These are phyloP conservation scores for Puccinia polysora DNA, from an alignment of 1,284 basidiomycete species.

Conservation along the genomic window DNA sequence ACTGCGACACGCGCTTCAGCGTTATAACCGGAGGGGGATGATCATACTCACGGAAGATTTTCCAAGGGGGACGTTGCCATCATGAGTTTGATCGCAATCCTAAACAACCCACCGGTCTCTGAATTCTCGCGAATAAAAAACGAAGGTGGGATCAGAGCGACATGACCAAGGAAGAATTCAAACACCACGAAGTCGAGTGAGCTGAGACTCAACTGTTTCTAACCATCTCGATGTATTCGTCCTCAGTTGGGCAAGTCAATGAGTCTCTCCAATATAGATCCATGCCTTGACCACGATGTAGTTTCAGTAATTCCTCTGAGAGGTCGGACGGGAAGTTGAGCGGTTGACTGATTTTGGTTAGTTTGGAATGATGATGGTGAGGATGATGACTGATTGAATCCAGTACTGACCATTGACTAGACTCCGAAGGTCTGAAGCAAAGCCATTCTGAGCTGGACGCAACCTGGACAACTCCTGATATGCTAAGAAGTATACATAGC, in stretches of 20 bases:
- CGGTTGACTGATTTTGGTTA: background rate
- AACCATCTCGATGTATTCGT: conserved; percentile 93
- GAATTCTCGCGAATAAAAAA: too few relatives aligned
- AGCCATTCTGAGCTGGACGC: background rate
- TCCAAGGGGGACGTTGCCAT: conserved; percentile 63
- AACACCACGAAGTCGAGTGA: background rate
- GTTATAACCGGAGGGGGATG: background rate
- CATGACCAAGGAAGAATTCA: background rate
- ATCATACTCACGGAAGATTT: conserved; percentile 36
- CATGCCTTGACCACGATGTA: conserved; percentile 92
- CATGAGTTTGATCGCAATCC: conserved; percentile 92
- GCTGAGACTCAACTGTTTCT: conserved; percentile 70
- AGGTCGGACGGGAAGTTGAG: background rate
- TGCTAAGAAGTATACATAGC: conserved; percentile 40
- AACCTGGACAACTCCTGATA: conserved; percentile 37
- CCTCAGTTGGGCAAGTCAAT: conserved; percentile 84
- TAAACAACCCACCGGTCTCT: conserved; percentile 93
- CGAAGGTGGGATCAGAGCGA: background rate
- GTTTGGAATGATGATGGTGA: background rate
- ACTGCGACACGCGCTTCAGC: background rate
- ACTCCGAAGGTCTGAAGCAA: conserved; percentile 23
- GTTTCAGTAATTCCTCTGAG: conserved; percentile 74
- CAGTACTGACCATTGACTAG: conserved; percentile 34
- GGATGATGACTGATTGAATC: background rate
- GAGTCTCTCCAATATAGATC: conserved; percentile 93